Evolutionary conservation across 2,329 filamentous ascomycete species (phyloP), one percentile per base, ranked within the genome.

Genomic region (Aspergillus awamori): DNA sequence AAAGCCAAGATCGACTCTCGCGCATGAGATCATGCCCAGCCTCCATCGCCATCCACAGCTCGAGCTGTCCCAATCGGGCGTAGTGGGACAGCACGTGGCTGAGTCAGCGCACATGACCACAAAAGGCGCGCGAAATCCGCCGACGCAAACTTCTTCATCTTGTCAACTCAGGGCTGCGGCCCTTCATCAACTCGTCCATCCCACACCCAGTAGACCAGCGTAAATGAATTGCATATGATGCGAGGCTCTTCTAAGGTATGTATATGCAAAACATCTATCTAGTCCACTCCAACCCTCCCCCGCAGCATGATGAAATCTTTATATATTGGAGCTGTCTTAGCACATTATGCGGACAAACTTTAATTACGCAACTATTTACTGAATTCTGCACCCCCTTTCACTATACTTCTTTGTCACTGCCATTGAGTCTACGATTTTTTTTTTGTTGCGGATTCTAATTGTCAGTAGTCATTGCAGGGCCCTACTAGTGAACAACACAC

Each of bases 301-400:
- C 59, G 65, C 68, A 65, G 59, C 62, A 79, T 86, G 86, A 88
- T 88, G 86, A 87, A 74, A 71, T 69, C 70, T 74, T 73, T 75
- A 73, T 75, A 81, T 89, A 91, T 91, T 91, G 89, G 89, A 91
- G 89, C 89, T 91, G 88, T 91, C 89, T 87, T 85, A 85, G 81
- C 76, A 74, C 63, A 76, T 70, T 79, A 72, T 89, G 87, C 82
- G 84, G 88, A 90, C 81, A 79, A 75, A 82, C 80, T 78, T 82
- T 26, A 79, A 49, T 62, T 79, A 88, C 86, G 85, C 70, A 71
- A 72, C 72, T 70, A 63, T 58, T 69, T 62, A 68, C 70, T 71
- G 70, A 74, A 67, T 59, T 17, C 58, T 36, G 33, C 33, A 60
- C 38, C 53, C 53, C 53, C 53, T 59, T 43, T 41, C 53, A 47